These are phyloP conservation scores for Exophiala sp. DNA, from an alignment of 2,329 filamentous ascomycete species.

Conservation along the genomic window DNA sequence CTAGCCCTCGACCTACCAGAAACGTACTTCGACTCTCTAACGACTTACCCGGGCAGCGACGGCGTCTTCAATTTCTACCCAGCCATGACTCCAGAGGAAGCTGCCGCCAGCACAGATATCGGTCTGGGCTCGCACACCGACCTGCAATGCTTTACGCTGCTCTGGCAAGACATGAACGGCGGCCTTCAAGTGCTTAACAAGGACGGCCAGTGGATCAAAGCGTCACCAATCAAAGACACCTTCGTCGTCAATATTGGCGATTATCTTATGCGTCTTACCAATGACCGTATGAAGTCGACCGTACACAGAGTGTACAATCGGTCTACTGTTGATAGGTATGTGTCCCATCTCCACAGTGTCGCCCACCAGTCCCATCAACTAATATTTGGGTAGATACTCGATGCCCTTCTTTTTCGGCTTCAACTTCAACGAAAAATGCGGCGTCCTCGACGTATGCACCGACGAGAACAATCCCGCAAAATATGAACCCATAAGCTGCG, in stretches of 20 bases:
- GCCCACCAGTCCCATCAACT: not conserved
- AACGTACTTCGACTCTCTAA: constrained; percentile 53
- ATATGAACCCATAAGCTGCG: constrained; percentile 47
- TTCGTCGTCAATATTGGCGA: constrained; percentile 52
- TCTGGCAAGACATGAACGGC: constrained; percentile 54
- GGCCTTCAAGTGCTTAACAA: constrained; percentile 49
- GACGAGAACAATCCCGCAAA: constrained; percentile 46
- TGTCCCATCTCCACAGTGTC: constrained; percentile 13
- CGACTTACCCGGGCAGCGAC: constrained; percentile 49
- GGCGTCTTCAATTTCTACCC: constrained; percentile 48
- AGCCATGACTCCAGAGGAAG: constrained; percentile 33
- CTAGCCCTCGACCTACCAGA: constrained; percentile 54
- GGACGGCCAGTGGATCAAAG: constrained; percentile 43
- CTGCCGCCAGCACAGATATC: constrained; percentile 31
- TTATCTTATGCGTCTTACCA: constrained; percentile 50
- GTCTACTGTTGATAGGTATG: constrained; percentile 27
- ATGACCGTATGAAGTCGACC: constrained; percentile 49
- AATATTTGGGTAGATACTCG: constrained; percentile 38
- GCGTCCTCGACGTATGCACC: constrained; percentile 43
- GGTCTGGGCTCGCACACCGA: constrained; percentile 51
- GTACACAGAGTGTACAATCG: constrained; percentile 53
- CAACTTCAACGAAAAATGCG: constrained; percentile 51
- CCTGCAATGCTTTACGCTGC: constrained; percentile 52
- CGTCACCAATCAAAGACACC: constrained; percentile 39
- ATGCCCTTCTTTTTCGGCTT: constrained; percentile 59